Evolutionary conservation across 768 basidiomycete species (phyloP).

Genomic region (Rhodotorula kratochvilovae): DNA sequence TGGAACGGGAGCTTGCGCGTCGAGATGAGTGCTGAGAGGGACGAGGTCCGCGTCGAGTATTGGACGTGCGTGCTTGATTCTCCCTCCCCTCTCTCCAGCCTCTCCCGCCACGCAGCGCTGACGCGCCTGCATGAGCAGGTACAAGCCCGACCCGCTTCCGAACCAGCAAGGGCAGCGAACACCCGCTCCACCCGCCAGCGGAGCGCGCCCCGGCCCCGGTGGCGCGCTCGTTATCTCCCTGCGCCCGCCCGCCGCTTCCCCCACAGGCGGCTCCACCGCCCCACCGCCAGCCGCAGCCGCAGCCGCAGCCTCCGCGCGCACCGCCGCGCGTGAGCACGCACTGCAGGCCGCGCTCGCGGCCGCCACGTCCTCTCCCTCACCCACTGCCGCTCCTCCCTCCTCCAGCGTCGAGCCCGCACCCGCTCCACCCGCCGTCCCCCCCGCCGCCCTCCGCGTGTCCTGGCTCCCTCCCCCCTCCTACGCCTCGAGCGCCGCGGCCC

Average conservation of each 20-base stretch:
- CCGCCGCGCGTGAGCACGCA: neutral
- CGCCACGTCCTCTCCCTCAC: neutral
- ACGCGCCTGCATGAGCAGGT: no score
- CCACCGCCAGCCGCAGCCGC: neutral
- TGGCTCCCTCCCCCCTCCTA: neutral
- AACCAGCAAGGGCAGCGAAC: neutral
- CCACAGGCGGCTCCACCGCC: neutral
- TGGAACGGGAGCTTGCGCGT: conserved; percentile 56
- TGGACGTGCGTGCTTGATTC: conserved; percentile 62
- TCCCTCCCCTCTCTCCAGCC: neutral
- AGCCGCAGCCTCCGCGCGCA: neutral
- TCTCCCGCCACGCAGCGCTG: no score
- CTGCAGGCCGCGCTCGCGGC: neutral
- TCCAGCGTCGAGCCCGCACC: no score
- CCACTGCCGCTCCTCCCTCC: neutral
- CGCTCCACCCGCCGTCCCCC: neutral
- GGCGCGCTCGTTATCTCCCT: conserved; percentile 22
- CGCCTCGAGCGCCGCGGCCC: neutral
- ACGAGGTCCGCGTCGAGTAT: conserved; percentile 69
- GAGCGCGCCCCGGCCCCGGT: conserved; percentile 48
- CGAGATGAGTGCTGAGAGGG: conserved; percentile 43
- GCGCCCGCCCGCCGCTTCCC: neutral
- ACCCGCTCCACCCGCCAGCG: neutral
- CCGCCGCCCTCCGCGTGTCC: conserved; percentile 1
- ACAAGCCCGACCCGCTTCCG: neutral